These are phyloP conservation scores for Aphanomyces cochlioides DNA, from an alignment of 352 stramenopile genomes.

Conservation along the genomic window DNA sequence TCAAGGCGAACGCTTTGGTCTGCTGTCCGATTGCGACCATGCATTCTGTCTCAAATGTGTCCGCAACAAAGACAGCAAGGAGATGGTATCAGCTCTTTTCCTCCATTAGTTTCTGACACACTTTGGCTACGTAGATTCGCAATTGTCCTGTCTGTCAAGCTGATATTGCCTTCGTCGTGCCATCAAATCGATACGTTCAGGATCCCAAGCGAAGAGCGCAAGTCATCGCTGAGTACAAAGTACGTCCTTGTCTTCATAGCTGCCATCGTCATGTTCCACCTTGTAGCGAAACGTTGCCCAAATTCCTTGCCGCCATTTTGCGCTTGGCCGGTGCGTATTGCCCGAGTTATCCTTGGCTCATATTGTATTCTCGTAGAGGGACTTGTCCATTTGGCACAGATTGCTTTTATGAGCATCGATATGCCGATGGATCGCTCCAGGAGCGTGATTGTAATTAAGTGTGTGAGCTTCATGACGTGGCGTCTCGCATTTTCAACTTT, in stretches of 20 bases:
- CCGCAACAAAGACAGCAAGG: constrained; percentile 40
- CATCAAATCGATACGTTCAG: constrained; percentile 74
- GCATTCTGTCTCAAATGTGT: constrained; percentile 81
- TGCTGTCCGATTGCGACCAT: constrained; percentile 77
- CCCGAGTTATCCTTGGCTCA: neutral
- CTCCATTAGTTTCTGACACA: neutral
- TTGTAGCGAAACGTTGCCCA: constrained; percentile 56
- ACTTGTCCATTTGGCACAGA: constrained; percentile 82
- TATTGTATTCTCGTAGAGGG: constrained; percentile 37
- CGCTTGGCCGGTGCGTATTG: constrained; percentile 56
- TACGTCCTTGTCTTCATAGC: constrained; percentile 27
- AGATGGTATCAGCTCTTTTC: neutral
- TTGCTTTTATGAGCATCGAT: constrained; percentile 84
- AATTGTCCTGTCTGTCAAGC: constrained; percentile 71
- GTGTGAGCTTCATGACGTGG: neutral
- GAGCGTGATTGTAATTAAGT: constrained; percentile 26
- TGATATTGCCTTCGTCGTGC: constrained; percentile 81
- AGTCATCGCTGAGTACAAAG: constrained; percentile 64
- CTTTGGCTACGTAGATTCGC: constrained; percentile 41
- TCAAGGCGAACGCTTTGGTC: constrained; percentile 74
- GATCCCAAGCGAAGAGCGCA: constrained; percentile 58
- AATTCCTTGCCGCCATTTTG: constrained; percentile 82
- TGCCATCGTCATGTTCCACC: neutral
- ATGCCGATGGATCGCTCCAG: constrained; percentile 56
- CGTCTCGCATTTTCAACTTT: neutral